Base-by-base conservation (phyloP, 2,329 filamentous ascomycete genomes). In the Diaporthe sp. region DNA sequence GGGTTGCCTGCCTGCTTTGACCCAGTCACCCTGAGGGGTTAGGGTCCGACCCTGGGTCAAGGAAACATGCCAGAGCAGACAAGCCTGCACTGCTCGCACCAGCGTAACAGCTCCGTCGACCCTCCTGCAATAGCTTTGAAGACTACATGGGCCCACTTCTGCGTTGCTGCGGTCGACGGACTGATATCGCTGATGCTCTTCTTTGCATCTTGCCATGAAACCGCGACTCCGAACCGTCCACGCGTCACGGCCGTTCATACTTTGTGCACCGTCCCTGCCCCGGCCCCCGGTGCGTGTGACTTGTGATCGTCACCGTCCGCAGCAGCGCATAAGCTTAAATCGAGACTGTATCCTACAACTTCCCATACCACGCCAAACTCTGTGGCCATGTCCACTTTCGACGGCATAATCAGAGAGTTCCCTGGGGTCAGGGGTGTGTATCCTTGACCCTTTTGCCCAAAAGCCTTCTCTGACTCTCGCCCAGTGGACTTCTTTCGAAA, bases 401-500 rank as follows among this genome's bases (percentile, higher is more conserved):
- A 93, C 78, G 94, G 94, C 69, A 84, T 92, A 49, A 86, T 95
- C 74, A 84, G 87, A 84, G 95, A 98, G 81, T 97, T 98, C 79
- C 94, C 94, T 5, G 90, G 92, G 55, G 95, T 98, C 76, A 88
- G 92, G 79, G 92, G 92, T 92, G 15, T 74, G 55, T 2, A 53
- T n/a, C 19, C 31, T 22, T 7, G 1, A 1, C 62, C 4, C 34
- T 10, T 13, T 12, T 5, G 55, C 44, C 19, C 25, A 57, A 25
- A 31, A 68, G 15, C 39, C 8, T 22, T 42, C 6, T 46, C 46
- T 61, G 22, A 79, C 17, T 25, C n/a, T 8, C 22, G 34, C 22
- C 13, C 74, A 94, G 93, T 98, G 78, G 96, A 98, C 84, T 95
- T 92, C 85, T 98, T 98, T 80, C 91, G 94, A 85, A 84, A 22